Evolutionary conservation across 2,329 filamentous ascomycete genomes (phyloP), one percentile per base, ranked within the genome.

Genomic region (Pseudohalonectria lignicola): DNA sequence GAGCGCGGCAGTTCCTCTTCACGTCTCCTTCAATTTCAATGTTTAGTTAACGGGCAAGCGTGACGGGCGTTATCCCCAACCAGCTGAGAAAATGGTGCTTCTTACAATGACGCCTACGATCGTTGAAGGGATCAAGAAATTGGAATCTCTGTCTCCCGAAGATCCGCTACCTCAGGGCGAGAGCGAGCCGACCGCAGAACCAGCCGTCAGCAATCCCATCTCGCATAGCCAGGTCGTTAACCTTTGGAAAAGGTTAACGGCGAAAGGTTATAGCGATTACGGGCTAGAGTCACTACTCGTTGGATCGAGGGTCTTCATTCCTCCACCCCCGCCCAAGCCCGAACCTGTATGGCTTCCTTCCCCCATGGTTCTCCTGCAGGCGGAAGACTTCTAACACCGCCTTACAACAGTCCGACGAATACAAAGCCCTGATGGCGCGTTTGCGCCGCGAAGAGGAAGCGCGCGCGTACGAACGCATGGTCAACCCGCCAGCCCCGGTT

Each of bases 371-470:
- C n/a, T n/a, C n/a, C n/a, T n/a, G n/a, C n/a, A n/a, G n/a, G n/a
- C n/a, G n/a, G n/a, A 26, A 7, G 23, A 15, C 19, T 32, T 31
- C 44, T 52, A 28, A 53, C 43, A 21, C 5, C 21, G 6, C 19
- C 16, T 17, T 39, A 9, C 42, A 10, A 19, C 17, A 93, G 77
- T 82, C 81, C 1, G 65, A 78, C 7, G 82, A 94, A 61, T 96
- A 90, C 63, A 84, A 86, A 56, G 82, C 80, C 6, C 67, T 94
- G 2, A 96, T 96, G 86, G 78, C 79, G 18, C 78, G 81, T 13
- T 76, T 98, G 16, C 85, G 86, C 45, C 76, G 73, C 43, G 79
- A 92, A 51, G 82, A 90, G 62, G 88, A 96, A 64, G 74, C 79
- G 47, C 76, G 82, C 43, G 71, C 76, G 37, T 98, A 96, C 65